Conservation (phyloP, 2,329 filamentous ascomycete species). For the Thielaviopsis punctulata region DNA sequence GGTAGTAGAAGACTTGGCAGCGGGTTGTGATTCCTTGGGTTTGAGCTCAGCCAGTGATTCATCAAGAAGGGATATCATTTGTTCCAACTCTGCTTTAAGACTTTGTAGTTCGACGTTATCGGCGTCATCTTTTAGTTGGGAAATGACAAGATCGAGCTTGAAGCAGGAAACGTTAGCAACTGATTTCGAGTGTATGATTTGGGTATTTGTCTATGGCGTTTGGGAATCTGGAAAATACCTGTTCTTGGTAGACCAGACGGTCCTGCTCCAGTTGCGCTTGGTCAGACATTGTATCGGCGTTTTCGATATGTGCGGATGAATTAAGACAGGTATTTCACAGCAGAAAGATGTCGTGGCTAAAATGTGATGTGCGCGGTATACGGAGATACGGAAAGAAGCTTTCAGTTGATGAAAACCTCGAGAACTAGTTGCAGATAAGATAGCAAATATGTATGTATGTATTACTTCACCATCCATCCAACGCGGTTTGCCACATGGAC, state of each 20-base stretch:
- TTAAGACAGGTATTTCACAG: no score
- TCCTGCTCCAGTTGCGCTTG: constrained; percentile 29
- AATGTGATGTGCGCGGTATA: no score
- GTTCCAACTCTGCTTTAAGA: constrained; percentile 65
- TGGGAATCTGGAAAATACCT: constrained; percentile 23
- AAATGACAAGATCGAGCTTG: constrained; percentile 61
- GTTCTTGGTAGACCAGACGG: constrained; percentile 37
- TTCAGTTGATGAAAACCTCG: no score
- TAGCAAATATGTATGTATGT: no score
- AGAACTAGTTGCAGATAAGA: no score
- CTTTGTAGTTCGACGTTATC: constrained; percentile 61
- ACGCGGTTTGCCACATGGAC: no score
- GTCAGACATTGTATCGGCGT: constrained; percentile 1
- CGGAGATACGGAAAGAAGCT: no score
- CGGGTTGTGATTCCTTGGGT: constrained; percentile 26
- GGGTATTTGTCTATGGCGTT: background rate
- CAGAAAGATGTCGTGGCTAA: no score
- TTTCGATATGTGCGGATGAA: background rate
- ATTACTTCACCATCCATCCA: no score
- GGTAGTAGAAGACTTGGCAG: constrained; percentile 28
- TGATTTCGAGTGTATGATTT: constrained; percentile 5
- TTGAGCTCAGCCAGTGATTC: constrained; percentile 68
- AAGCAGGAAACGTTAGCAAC: constrained; percentile 5
- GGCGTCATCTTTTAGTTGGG: constrained; percentile 63
- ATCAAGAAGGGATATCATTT: constrained; percentile 63